A percentile compares a stretch with the other conserved stretches of the same genome.
These are phyloP conservation scores for Cladosporium velox DNA, from an alignment of 2,329 filamentous ascomycete species.

Conservation along the genomic window DNA sequence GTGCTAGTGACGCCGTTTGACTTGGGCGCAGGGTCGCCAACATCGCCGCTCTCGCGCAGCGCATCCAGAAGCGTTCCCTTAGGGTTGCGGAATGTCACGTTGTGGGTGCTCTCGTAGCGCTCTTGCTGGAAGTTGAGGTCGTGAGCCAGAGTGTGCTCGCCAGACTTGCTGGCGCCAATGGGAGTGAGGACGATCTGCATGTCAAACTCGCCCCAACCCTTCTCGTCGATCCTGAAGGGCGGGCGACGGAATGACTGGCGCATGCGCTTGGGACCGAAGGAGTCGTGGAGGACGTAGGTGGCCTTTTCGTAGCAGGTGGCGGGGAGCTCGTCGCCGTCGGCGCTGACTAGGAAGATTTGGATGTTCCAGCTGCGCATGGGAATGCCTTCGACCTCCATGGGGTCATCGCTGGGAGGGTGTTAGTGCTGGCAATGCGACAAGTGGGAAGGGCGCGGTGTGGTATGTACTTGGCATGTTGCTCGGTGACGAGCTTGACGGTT, in stretches of 20 bases:
- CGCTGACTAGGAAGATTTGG: constrained; percentile 79
- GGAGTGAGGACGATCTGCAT: constrained; percentile 83
- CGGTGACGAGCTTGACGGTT: constrained; percentile 87
- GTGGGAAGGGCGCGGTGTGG: constrained; percentile 19
- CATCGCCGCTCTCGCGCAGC: constrained; percentile 79
- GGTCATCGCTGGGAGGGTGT: constrained; percentile 63
- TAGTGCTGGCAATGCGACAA: constrained; percentile 21
- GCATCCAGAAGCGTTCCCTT: constrained; percentile 78
- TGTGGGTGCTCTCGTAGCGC: constrained; percentile 80
- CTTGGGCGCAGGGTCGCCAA: constrained; percentile 47
- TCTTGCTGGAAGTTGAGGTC: constrained; percentile 87
- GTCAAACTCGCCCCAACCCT: constrained; percentile 99
- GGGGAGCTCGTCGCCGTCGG: constrained; percentile 79
- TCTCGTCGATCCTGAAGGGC: constrained; percentile 86
- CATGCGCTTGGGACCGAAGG: constrained; percentile 73
- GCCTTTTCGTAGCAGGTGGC: constrained; percentile 90
- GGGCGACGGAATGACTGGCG: constrained; percentile 81
- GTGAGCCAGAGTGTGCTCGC: constrained; percentile 76
- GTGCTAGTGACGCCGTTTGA: constrained; percentile 58
- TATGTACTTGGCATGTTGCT: constrained; percentile 79
- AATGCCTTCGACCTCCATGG: constrained; percentile 79
- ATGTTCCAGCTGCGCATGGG: constrained; percentile 94
- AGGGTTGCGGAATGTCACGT: constrained; percentile 86
- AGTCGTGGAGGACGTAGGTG: constrained; percentile 89
- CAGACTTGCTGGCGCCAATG: constrained; percentile 70